Conservation (phyloP, 106 monocot species). For the Platanthera zijinensis region DNA sequence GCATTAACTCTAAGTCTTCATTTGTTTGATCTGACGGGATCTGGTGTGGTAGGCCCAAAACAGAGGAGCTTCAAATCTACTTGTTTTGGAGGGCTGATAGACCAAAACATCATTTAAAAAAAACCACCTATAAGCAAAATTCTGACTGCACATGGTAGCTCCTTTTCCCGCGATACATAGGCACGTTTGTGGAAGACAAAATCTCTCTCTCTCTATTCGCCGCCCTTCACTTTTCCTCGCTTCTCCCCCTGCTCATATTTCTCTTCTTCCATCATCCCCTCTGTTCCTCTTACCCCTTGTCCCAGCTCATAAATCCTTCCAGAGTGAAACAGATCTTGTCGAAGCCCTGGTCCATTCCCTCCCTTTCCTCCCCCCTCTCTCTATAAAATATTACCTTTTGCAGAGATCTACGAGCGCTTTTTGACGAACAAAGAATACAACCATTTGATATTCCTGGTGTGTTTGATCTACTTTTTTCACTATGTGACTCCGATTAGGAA, state of each 20-base stretch:
- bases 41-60: too few species aligned
- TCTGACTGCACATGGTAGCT: too few species aligned
- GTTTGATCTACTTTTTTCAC: constrained; percentile 6
- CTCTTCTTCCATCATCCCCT: neutral
- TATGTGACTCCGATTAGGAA: neutral
- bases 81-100: too few species aligned
- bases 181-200: too few species aligned
- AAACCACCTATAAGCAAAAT: too few species aligned
- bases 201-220: too few species aligned
- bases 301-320: constrained; percentile 27
- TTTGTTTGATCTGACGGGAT: too few species aligned
- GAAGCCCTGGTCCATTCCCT: constrained; percentile 50
- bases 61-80: too few species aligned
- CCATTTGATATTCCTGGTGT: constrained; percentile 74
- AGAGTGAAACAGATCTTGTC: constrained; percentile 64
- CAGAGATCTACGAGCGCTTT: constrained; percentile 86
- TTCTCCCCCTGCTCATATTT: constrained; percentile 16
- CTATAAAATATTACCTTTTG: neutral
- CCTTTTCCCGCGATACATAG: too few species aligned
- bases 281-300: neutral
- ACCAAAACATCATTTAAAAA: too few species aligned
- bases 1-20: too few species aligned
- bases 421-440: constrained; percentile 85
- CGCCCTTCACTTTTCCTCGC: neutral
- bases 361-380: neutral